Evolutionary conservation across 2,329 filamentous ascomycete genomes (phyloP).

Genomic region (Chaetomium sp.): DNA sequence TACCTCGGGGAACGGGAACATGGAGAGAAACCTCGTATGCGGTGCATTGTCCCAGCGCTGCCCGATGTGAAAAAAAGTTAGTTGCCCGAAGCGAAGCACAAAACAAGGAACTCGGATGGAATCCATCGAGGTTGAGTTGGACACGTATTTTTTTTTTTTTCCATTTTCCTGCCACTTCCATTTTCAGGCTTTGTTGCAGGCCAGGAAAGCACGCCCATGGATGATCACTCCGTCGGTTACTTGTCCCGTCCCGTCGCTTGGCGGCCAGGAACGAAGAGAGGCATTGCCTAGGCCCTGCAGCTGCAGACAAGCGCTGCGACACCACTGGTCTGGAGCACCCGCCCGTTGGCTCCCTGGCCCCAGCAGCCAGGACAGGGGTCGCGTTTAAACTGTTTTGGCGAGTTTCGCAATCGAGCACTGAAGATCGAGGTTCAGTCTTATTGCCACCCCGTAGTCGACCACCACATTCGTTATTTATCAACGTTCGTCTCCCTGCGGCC

Average conservation of each 20-base stretch:
- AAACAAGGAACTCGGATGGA: not conserved
- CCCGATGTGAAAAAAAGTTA: not conserved
- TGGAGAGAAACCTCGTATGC: not conserved
- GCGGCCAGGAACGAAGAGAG: constrained; percentile 12
- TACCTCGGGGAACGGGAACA: not conserved
- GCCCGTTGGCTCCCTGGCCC: constrained; percentile 15
- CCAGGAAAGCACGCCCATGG: constrained; percentile 11
- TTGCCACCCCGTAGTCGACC: constrained; percentile 18
- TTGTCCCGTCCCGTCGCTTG: constrained; percentile 21
- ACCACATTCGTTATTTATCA: constrained; percentile 28
- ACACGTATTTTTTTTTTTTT: not conserved
- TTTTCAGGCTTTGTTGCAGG: constrained; percentile 13
- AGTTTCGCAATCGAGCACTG: constrained; percentile 31
- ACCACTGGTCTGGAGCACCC: constrained; percentile 25
- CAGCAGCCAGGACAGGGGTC: constrained; percentile 28
- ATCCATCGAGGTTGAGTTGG: not conserved
- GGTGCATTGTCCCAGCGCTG: not conserved
- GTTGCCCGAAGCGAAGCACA: not conserved
- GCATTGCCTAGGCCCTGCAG: constrained; percentile 26
- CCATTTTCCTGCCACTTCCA: not conserved
- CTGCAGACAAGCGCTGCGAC: constrained; percentile 25
- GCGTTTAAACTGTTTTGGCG: constrained; percentile 33
- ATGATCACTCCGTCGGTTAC: constrained; percentile 27
- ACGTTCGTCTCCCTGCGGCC: constrained; percentile 6
- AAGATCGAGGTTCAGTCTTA: constrained; percentile 17